Conservation (phyloP, 441 rosid species). For the Pelargonium citronellum region DNA sequence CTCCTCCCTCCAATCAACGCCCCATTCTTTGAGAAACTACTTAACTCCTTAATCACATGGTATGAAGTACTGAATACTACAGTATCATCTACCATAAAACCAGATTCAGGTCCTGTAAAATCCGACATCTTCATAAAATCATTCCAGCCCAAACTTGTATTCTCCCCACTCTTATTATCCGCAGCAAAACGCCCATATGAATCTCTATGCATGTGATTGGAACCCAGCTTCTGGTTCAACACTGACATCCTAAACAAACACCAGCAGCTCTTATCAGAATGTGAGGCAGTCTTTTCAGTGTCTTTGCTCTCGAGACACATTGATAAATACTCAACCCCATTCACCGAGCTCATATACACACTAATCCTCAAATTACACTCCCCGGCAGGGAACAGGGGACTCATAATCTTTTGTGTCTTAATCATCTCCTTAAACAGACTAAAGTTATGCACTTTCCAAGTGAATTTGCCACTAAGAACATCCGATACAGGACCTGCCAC, state of each 20-base stretch:
- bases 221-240: slow-evolving; percentile 80
- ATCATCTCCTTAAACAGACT: slow-evolving; percentile 94
- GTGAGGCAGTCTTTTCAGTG: slow-evolving; percentile 49
- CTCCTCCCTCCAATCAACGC: slow-evolving; percentile 61
- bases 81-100: slow-evolving; percentile 77
- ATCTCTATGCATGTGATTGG: slow-evolving; percentile 85
- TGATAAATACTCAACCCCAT: slow-evolving; percentile 70
- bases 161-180: slow-evolving; percentile 92
- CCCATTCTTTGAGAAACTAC: slow-evolving; percentile 71
- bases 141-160: slow-evolving; percentile 97
- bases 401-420: slow-evolving; percentile 95
- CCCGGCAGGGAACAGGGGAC: slow-evolving; percentile 95
- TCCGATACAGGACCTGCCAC: slow-evolving; percentile 62
- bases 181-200: slow-evolving; percentile 94
- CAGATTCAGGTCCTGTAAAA: slow-evolving; percentile 61
- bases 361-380: slow-evolving; percentile 93
- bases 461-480: slow-evolving; percentile 84
- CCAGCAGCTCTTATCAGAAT: slow-evolving; percentile 84
- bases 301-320: slow-evolving; percentile 98
- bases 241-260: slow-evolving; percentile 93
- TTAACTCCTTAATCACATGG: slow-evolving; percentile 89
- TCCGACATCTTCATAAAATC: slow-evolving; percentile 95
- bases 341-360: slow-evolving; percentile 85
- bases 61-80: slow-evolving; percentile 89
- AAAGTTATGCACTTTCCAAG: slow-evolving; percentile 97